Base-by-base conservation (phyloP, 352 stramenopile species). In the Phytophthora niederhauseri region DNA sequence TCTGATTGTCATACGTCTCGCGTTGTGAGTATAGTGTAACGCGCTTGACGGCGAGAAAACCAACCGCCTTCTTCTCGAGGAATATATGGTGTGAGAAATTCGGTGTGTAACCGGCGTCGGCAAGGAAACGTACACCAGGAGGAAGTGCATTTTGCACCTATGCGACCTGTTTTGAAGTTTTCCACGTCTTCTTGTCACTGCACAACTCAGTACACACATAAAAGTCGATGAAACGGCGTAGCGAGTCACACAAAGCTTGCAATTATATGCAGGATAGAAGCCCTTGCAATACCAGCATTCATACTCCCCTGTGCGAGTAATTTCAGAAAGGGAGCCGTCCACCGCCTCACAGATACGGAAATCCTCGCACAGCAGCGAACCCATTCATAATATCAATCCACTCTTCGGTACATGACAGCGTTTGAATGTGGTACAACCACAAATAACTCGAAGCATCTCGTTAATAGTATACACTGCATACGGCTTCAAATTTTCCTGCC, bases 151-250 rank as follows among this genome's bases (percentile, higher is more conserved):
- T 48, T 48, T 48, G 14, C 41, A 48, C 41, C 17, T 15, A 48
- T 20, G 17, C 6, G 4, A 17, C 52, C 26, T 34, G 36, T 46
- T 38, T 46, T 2, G 30, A 58, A 19, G 17, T 5, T 15, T 58
- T 58, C 8, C 52, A 58, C n/a, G 52, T 48, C 22, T 45, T 52
- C 31, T 60, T 60, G 54, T 51, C 20, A 19, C 22, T 60, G 20
- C 51, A 60, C 3, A 20, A 49, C 11, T 20, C 34, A 20, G 54
- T 11, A 3, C 54, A 19, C 54, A 60, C 26, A 34, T 60, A 34
- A 17, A 49, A 60, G 31, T 50, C 54, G 14, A 60, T 34, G 31
- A 60, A 50, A 22, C 11, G 34, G 15, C 54, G 34, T 9, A 11
- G 34, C 6, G 8, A 34, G 15, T 34, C 34, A 60, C 54, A 51